Percentiles rank a stretch among this genome's conserved stretches.
These are phyloP conservation scores for Cucurbita pepo DNA, from an alignment of 306 rosid genomes.

Conservation along the genomic window DNA sequence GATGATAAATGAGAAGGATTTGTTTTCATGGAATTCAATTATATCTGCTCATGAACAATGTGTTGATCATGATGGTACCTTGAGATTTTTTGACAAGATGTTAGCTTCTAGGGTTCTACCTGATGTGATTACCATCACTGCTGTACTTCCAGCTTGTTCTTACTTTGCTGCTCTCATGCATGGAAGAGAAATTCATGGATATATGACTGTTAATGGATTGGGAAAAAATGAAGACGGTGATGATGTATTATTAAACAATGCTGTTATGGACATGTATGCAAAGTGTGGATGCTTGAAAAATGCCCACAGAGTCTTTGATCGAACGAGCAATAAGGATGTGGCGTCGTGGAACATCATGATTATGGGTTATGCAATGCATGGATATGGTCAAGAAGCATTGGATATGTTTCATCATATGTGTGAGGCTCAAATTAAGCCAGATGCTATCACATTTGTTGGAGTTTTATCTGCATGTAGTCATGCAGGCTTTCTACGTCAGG, in stretches of 20 bases:
- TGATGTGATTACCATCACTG: constrained; percentile 55
- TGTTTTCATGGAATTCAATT: constrained; percentile 80
- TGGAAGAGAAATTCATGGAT: constrained; percentile 69
- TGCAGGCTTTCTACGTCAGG: constrained; percentile 53
- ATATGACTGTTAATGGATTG: constrained; percentile 41
- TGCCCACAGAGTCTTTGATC: constrained; percentile 39
- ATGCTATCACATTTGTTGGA: constrained; percentile 55
- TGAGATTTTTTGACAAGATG: constrained; percentile 56
- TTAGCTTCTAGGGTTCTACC: constrained; percentile 37
- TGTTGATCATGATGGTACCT: constrained; percentile 34
- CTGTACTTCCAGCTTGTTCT: constrained; percentile 63
- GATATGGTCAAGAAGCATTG: constrained; percentile 46
- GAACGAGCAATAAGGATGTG: constrained; percentile 40
- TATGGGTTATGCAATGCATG: constrained; percentile 68
- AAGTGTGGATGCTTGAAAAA: constrained; percentile 76
- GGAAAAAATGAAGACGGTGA: constrained; percentile 14
- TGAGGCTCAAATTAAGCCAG: constrained; percentile 30
- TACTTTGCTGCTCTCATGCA: constrained; percentile 62
- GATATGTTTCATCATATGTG: constrained; percentile 39
- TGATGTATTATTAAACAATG: constrained; percentile 39
- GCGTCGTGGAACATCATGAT: constrained; percentile 91
- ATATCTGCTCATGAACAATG: constrained; percentile 46
- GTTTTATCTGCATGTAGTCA: constrained; percentile 65
- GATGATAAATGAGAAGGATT: constrained; percentile 52
- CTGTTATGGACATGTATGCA: constrained; percentile 76